Conservation (phyloP, 2,329 filamentous ascomycete genomes). For the Alternaria gansuensis region DNA sequence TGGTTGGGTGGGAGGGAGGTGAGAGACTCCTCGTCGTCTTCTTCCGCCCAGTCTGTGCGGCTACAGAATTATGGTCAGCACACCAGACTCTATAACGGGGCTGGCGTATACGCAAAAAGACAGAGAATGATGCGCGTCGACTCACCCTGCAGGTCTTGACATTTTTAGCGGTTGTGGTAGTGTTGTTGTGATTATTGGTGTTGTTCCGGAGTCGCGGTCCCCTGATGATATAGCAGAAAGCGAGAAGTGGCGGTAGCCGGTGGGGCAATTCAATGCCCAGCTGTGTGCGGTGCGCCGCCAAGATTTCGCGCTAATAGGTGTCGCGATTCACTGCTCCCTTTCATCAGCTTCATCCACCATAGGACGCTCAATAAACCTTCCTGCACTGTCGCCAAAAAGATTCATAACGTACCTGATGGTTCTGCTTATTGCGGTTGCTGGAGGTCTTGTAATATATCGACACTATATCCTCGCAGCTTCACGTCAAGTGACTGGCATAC, state of each 20-base stretch:
- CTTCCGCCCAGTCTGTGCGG: constrained; percentile 84
- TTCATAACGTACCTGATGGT: not conserved
- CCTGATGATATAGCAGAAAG: constrained; percentile 17
- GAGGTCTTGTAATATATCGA: too few species aligned
- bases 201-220: constrained; percentile 13
- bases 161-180: constrained; percentile 38
- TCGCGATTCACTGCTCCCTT: constrained; percentile 13
- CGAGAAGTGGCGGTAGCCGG: constrained; percentile 24
- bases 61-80: constrained; percentile 44
- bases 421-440: not conserved
- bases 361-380: not conserved
- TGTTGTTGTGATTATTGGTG: constrained; percentile 11
- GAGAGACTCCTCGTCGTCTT: constrained; percentile 80
- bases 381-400: not conserved
- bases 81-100: not conserved
- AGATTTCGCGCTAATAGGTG: constrained; percentile 29
- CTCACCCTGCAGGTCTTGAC: constrained; percentile 53
- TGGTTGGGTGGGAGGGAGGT: constrained; percentile 82
- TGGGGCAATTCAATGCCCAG: constrained; percentile 25
- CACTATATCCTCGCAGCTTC: not conserved
- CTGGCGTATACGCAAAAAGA: not conserved
- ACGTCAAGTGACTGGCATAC: not conserved
- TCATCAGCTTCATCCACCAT: not conserved
- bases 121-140: not conserved
- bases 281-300: constrained; percentile 30